Conservation (phyloP, 164 flowering plant genomes). For the Stephania japonica region DNA sequence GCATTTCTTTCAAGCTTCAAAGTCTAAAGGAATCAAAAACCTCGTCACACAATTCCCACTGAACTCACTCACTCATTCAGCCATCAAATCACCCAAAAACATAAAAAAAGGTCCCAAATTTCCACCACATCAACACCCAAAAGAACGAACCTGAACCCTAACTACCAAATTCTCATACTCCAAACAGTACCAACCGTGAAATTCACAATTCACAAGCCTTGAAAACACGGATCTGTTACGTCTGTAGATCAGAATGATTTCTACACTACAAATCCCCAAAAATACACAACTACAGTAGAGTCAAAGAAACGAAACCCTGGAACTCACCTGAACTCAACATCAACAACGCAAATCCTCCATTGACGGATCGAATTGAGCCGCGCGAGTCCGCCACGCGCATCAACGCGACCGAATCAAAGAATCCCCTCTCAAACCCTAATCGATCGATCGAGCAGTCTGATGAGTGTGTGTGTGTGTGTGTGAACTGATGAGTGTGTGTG, state of each 20-base stretch:
- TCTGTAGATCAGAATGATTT: not conserved
- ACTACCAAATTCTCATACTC: not conserved
- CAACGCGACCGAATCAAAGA: not conserved
- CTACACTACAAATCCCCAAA: not conserved
- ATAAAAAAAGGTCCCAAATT: not conserved
- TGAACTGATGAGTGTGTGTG: not conserved
- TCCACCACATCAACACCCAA: not conserved
- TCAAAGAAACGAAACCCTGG: not conserved
- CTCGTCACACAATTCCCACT: not conserved
- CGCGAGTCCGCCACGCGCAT: not conserved
- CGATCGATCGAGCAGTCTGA: constrained; percentile 3
- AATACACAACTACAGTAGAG: not conserved
- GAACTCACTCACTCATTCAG: not conserved
- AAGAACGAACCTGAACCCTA: not conserved
- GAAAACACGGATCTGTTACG: constrained; percentile 11
- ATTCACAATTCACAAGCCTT: not conserved
- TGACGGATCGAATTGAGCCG: not conserved
- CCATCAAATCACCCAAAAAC: not conserved
- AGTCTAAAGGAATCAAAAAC: not conserved
- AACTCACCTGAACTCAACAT: constrained; percentile 6
- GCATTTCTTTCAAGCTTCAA: not conserved
- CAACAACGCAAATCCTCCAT: not conserved
- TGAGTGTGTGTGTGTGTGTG: no score
- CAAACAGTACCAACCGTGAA: not conserved
- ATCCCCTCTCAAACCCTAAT: not conserved